Evolutionary conservation across 768 basidiomycete genomes (phyloP), one percentile per base, ranked within the genome.

Genomic region (Cubamyces sp.): DNA sequence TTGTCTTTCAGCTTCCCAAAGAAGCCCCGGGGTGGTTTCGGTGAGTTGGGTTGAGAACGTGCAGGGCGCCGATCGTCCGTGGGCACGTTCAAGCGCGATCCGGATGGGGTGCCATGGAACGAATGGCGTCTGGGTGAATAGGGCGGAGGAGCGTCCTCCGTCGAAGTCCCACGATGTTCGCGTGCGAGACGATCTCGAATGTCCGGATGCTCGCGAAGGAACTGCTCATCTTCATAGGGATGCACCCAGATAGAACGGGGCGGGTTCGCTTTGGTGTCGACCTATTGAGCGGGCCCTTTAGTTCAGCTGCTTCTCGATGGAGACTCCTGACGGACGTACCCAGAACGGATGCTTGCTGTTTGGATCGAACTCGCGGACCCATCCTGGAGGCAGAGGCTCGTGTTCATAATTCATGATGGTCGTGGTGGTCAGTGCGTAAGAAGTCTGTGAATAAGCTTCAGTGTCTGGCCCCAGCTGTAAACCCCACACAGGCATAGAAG

Each of bases 191-290:
- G 79, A 58, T 79, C 75, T 56, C 70, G 71, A 8, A 76, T 64
- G 4, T 84, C 80, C 8, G 86, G 84, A 63, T 87, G 82, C 48
- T 83, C 80, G 5, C 61, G 66, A n/a, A 88, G 77, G 71, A 81
- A 90, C 54, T 83, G 78, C 48, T 86, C 82, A 69, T 90, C 88
- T 58, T 90, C 86, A 60, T 83, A 83, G 1, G 90, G 89, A 68
- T 92, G 88, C 1, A 79, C 78, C 90, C 89, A 92, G 67, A 85
- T 90, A 0, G 84, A 79, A 0, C 89, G 82, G 1, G 87, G 84
- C 8, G 90, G 89, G 8, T 71, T 76, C 0, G 84, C 82, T 60
- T 74, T 77, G 0, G 87, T 90, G 62, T 91, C 87, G 18, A 90
- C 85, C 86, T 88, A 47, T 52, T 53, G 21, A 25, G 11, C 34